Percentiles rank a stretch among this genome's conserved stretches.
phyloP scores from a whole-genome alignment of 23 red algal species.

The Gracilaria gracilis region DNA sequence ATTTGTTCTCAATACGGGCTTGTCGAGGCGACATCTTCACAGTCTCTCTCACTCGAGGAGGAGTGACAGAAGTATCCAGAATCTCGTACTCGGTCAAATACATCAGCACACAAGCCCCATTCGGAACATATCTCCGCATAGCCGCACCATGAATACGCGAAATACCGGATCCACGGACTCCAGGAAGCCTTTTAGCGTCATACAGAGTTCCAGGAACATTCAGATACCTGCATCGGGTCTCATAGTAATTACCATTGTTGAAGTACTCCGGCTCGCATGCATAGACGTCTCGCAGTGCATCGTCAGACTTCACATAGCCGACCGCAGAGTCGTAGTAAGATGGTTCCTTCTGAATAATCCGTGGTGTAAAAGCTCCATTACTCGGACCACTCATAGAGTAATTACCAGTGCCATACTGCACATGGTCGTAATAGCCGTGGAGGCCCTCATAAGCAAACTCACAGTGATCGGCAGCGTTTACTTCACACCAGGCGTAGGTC shows the following conservation, averaged over 20 bases:
- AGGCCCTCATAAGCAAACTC: neutral
- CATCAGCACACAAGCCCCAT: conserved; percentile 36
- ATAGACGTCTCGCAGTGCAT: neutral
- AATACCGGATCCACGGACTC: neutral
- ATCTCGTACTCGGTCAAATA: conserved; percentile 32
- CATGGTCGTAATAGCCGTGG: neutral
- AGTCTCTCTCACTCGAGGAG: conserved; percentile 12
- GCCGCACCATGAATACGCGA: neutral
- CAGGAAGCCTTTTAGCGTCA: neutral
- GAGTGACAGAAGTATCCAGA: conserved; percentile 15
- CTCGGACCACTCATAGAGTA: neutral
- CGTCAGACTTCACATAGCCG: neutral
- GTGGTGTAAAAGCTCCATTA: neutral
- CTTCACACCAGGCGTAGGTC: neutral
- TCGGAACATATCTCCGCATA: conserved; percentile 16
- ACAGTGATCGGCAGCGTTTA: neutral
- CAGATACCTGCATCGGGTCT: neutral
- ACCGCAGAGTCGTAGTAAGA: conserved; percentile 9
- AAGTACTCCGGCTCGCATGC: conserved; percentile 8
- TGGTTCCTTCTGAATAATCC: neutral
- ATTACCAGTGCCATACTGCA: neutral
- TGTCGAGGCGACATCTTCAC: conserved; percentile 1
- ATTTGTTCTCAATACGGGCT: conserved; percentile 20
- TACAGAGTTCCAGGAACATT: conserved; percentile 14
- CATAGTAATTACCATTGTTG: neutral